Evolutionary conservation across 1,284 basidiomycete species (phyloP), one percentile per base, ranked within the genome.

Genomic region (Cystobasidiaceae sp.): DNA sequence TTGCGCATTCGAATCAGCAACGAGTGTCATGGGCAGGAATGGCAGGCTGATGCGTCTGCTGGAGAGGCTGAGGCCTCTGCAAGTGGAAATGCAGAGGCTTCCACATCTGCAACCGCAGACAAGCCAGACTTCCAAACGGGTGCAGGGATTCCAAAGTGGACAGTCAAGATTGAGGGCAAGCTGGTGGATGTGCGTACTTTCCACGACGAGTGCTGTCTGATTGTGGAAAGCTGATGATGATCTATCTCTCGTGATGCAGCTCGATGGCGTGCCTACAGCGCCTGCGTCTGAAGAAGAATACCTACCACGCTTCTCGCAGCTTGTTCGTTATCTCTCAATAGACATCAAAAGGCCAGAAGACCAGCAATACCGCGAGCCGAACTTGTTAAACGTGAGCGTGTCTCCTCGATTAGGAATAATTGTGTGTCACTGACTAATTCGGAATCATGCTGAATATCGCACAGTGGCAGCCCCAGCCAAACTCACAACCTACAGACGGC

Each of bases 71-170:
- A n/a, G n/a, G n/a, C n/a, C n/a, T n/a, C n/a, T n/a, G n/a, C n/a
- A n/a, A n/a, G n/a, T n/a, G n/a, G n/a, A n/a, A n/a, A n/a, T n/a
- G n/a, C n/a, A n/a, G n/a, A n/a, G n/a, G n/a, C n/a, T n/a, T n/a
- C n/a, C n/a, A n/a, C n/a, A n/a, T n/a, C 54, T 44, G 54, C 39
- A n/a, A 43, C 54, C 2, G 41, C 54, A 21, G 19, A 51, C 64
- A 74, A 58, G 71, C 71, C 49, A 69, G 83, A 85, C 73, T 78
- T 82, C 32, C 80, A 82, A 67, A 81, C 81, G 0, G 83, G 89
- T 8, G 85, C 89, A 71, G 88, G 88, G 2, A 86, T 94, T 19
- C 90, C 93, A 1, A 89, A 90, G 0, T 97, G 92, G 92, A 84
- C 86, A 41, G 80, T 97, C 64, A 87, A 85, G 74, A 84, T 97